Evolutionary conservation across 441 rosid genomes (phyloP).

Genomic region (Raphanus hybrid): DNA sequence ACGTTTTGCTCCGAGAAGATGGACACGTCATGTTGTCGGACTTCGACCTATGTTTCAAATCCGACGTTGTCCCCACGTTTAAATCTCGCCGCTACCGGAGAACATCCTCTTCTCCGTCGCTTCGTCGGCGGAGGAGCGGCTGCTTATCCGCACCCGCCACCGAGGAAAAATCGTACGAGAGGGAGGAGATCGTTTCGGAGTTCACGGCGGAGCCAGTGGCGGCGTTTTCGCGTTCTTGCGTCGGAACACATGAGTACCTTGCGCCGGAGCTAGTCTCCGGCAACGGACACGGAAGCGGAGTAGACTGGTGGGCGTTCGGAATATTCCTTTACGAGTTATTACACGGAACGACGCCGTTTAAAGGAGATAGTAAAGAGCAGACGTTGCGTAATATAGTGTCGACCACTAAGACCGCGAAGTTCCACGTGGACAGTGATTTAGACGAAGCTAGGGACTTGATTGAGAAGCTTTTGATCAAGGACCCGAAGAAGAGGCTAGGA

Average conservation of each 20-base stretch:
- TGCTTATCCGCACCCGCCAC: conserved; percentile 19
- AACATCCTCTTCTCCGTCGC: conserved; percentile 27
- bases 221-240: conserved; percentile 61
- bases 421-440: conserved; percentile 41
- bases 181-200: conserved; percentile 49
- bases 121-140: conserved; percentile 28
- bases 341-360: conserved; percentile 64
- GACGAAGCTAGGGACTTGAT: conserved; percentile 62
- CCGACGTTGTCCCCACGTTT: conserved; percentile 60
- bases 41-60: conserved; percentile 64
- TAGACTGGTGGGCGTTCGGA: conserved; percentile 85
- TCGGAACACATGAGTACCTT: conserved; percentile 75
- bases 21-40: conserved; percentile 73
- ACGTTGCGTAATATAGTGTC: conserved; percentile 68
- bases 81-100: conserved; percentile 30
- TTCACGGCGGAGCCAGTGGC: conserved; percentile 62
- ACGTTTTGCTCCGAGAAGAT: conserved; percentile 62
- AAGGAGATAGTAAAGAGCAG: conserved; percentile 57
- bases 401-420: conserved; percentile 39
- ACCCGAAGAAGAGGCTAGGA: conserved; percentile 60
- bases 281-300: conserved; percentile 64
- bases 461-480: conserved; percentile 58
- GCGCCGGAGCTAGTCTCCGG: conserved; percentile 70
- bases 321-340: conserved; percentile 60
- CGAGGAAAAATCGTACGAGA: conserved; percentile 34